Conservation (phyloP, 164 flowering plant species). For the Chloranthus sessilifolius region DNA sequence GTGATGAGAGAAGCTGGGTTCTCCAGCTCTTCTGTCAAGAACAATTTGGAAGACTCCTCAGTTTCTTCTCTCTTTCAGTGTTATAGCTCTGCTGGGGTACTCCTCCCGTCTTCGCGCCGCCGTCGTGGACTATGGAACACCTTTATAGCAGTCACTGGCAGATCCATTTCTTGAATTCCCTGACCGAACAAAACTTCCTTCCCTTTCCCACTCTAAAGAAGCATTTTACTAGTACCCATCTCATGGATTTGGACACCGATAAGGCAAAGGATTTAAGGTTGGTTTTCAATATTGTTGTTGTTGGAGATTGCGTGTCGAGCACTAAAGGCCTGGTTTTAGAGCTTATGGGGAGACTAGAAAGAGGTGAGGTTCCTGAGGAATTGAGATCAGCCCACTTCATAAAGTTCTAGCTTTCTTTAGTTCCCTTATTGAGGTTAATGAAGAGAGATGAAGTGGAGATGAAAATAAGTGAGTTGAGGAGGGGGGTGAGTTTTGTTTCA, state of each 20-base stretch:
- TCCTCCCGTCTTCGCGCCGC: no score
- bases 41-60: slow-evolving; percentile 58
- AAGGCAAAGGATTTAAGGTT: slow-evolving; percentile 49
- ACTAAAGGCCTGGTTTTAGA: slow-evolving; percentile 54
- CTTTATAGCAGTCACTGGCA: slow-evolving; percentile 48
- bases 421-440: slow-evolving; percentile 59
- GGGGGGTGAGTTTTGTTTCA: slow-evolving; percentile 42
- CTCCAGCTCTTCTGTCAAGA: slow-evolving; percentile 72
- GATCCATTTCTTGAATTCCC: slow-evolving; percentile 35
- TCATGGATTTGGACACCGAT: slow-evolving; percentile 13
- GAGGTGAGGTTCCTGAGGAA: slow-evolving; percentile 66
- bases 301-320: slow-evolving; percentile 46
- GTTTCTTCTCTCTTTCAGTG: slow-evolving; percentile 47
- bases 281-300: slow-evolving; percentile 58
- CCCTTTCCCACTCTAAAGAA: slow-evolving; percentile 41
- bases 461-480: slow-evolving; percentile 48
- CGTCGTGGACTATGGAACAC: no score
- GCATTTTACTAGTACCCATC: slow-evolving; percentile 6
- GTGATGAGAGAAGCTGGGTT: slow-evolving; percentile 98
- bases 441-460: slow-evolving; percentile 65
- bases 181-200: slow-evolving; percentile 47
- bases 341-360: slow-evolving; percentile 51
- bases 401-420: slow-evolving; percentile 46
- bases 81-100: slow-evolving; percentile 42
- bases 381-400: slow-evolving; percentile 48